A percentile compares a stretch with the other conserved stretches of the same genome.
These are phyloP conservation scores for Kwoniella sp. DNA, from an alignment of 768 basidiomycete species.

Conservation along the genomic window DNA sequence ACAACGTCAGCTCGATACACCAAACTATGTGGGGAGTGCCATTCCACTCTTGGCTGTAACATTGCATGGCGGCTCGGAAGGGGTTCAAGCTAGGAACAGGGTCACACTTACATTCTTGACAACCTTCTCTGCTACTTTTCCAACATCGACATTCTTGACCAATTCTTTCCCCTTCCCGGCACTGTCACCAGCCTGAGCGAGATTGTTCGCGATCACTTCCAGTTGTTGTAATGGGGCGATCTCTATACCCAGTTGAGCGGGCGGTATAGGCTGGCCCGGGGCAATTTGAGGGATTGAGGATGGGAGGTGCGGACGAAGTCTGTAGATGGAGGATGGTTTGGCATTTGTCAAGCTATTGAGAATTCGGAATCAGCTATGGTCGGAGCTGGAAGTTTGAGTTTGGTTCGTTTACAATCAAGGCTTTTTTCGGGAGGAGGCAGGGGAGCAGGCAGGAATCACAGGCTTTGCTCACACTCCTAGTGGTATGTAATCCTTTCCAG, in stretches of 20 bases:
- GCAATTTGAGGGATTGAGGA: conserved; percentile 1
- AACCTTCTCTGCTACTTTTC: conserved; percentile 53
- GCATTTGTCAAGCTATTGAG: conserved; percentile 46
- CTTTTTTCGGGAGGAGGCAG: no score
- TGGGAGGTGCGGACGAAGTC: conserved; percentile 45
- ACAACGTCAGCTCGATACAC: no score
- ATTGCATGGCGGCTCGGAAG: no score
- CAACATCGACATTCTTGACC: conserved; percentile 39
- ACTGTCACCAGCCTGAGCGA: not conserved
- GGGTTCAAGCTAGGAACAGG: no score
- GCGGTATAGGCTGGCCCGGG: conserved; percentile 11
- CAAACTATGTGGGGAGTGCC: no score
- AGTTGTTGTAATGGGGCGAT: conserved; percentile 45
- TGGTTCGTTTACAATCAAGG: no score
- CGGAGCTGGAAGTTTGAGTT: no score
- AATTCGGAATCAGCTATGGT: not conserved
- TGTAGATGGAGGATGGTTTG: conserved; percentile 50
- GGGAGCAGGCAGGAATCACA: no score
- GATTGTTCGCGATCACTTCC: conserved; percentile 26
- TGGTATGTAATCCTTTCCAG: conserved; percentile 49
- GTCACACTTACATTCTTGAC: conserved; percentile 56
- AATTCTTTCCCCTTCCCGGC: conserved; percentile 38
- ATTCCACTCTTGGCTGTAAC: no score
- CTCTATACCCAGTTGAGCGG: conserved; percentile 53
- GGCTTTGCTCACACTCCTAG: conserved; percentile 54